Conservation (phyloP, 148 eudicot species). For the Bassia scoparia region DNA sequence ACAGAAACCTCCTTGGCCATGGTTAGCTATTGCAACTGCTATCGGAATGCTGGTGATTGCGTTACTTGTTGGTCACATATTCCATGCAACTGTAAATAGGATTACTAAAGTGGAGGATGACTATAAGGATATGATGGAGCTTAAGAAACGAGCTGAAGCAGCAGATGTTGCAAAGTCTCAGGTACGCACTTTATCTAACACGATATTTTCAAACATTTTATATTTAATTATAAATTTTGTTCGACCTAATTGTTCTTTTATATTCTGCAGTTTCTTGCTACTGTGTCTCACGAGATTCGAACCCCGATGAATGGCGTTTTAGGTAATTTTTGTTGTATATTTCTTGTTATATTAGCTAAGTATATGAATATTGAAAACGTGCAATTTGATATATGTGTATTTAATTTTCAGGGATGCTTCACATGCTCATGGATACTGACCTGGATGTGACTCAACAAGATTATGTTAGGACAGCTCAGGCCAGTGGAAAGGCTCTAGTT, state of each 20-base stretch:
- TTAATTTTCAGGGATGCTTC: conserved; percentile 69
- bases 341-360: background rate
- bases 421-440: conserved; percentile 92
- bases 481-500: conserved; percentile 90
- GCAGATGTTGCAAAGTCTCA: conserved; percentile 97
- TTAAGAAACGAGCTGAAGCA: conserved; percentile 83
- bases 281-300: conserved; percentile 96
- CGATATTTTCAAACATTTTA: background rate
- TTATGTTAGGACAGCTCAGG: conserved; percentile 93
- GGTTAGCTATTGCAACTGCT: conserved; percentile 55
- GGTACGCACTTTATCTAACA: conserved; percentile 30
- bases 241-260: conserved; percentile 5
- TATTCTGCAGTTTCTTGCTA: conserved; percentile 82
- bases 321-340: conserved; percentile 40
- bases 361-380: background rate
- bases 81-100: conserved; percentile 71
- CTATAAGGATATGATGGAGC: conserved; percentile 65
- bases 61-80: conserved; percentile 66
- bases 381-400: background rate
- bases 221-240: background rate
- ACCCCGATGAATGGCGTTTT: conserved; percentile 99
- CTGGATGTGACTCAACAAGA: conserved; percentile 93
- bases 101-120: conserved; percentile 87
- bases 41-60: conserved; percentile 65
- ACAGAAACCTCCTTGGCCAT: conserved; percentile 82